Conservation (phyloP, 768 basidiomycete species). For the Boletus rubescentipes region DNA sequence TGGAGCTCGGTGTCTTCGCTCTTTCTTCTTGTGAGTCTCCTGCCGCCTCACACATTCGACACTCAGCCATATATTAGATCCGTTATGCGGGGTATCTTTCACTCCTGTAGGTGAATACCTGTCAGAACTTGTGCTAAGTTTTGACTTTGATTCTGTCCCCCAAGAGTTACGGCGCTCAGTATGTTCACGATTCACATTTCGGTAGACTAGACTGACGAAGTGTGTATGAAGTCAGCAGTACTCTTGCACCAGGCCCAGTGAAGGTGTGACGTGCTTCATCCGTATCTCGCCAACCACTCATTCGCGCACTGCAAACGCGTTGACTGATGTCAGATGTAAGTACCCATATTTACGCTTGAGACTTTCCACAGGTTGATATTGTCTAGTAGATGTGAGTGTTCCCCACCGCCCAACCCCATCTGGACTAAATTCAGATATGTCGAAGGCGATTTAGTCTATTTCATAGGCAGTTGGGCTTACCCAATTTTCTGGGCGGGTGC, state of each 20-base stretch:
- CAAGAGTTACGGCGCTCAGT: neutral
- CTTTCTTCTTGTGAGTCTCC: conserved; percentile 1
- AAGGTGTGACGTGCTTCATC: neutral
- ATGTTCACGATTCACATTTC: neutral
- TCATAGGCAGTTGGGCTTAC: neutral
- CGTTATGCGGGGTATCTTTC: neutral
- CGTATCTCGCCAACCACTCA: neutral
- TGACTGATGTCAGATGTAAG: neutral
- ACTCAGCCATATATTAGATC: neutral
- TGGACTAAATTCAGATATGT: neutral
- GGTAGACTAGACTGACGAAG: neutral
- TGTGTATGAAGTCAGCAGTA: neutral
- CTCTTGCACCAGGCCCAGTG: neutral
- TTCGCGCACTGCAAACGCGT: neutral
- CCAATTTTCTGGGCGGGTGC: neutral
- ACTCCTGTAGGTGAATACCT: neutral
- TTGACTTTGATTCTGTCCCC: neutral
- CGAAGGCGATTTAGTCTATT: neutral
- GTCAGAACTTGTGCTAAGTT: neutral
- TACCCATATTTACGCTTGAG: neutral
- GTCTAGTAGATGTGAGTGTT: neutral
- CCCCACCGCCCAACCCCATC: neutral
- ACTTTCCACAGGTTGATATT: neutral
- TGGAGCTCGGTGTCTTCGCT: conserved; percentile 2
- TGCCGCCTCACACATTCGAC: neutral